phyloP scores from a whole-genome alignment of 768 basidiomycete genomes.

The Trametes meyenii region DNA sequence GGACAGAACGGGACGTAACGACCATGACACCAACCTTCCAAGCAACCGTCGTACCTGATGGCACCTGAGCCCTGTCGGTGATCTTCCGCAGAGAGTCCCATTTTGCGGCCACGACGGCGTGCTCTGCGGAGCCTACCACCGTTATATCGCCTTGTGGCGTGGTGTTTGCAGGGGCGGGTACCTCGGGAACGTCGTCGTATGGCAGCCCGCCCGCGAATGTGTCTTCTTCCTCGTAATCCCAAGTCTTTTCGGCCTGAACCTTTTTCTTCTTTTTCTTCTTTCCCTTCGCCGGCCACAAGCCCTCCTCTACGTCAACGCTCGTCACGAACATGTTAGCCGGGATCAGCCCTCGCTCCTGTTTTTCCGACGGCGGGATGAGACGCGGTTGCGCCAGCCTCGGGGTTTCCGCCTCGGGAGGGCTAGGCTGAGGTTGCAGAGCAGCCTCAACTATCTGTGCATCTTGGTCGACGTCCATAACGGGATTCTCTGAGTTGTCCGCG shows the following conservation, averaged over 20 bases:
- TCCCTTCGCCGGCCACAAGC: constrained; percentile 41
- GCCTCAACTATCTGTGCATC: constrained; percentile 15
- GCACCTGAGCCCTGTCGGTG: constrained; percentile 18
- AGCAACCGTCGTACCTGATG: constrained; percentile 31
- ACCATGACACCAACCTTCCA: constrained; percentile 36
- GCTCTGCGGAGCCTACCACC: constrained; percentile 21
- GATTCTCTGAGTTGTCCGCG: constrained; percentile 11
- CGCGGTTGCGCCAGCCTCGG: constrained; percentile 31
- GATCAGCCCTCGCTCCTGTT: constrained; percentile 48
- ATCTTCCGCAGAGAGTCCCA: constrained; percentile 33
- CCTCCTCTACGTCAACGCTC: constrained; percentile 68
- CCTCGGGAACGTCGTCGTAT: constrained; percentile 34
- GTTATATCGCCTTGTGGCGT: background rate
- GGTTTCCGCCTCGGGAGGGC: background rate
- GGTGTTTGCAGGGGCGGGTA: background rate
- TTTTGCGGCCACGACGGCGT: constrained; percentile 26
- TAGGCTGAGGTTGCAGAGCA: background rate
- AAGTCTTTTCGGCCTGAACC: constrained; percentile 23
- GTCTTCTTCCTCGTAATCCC: constrained; percentile 6
- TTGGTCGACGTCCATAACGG: constrained; percentile 9
- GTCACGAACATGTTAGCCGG: constrained; percentile 72
- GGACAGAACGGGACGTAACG: background rate
- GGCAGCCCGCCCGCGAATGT: constrained; percentile 35
- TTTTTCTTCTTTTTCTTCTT: constrained; percentile 38
- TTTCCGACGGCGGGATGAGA: constrained; percentile 67